Evolutionary conservation across 73 alveolate genomes (phyloP), one percentile per base, ranked within the genome.

Genomic region (Paramecium octaurelia): DNA sequence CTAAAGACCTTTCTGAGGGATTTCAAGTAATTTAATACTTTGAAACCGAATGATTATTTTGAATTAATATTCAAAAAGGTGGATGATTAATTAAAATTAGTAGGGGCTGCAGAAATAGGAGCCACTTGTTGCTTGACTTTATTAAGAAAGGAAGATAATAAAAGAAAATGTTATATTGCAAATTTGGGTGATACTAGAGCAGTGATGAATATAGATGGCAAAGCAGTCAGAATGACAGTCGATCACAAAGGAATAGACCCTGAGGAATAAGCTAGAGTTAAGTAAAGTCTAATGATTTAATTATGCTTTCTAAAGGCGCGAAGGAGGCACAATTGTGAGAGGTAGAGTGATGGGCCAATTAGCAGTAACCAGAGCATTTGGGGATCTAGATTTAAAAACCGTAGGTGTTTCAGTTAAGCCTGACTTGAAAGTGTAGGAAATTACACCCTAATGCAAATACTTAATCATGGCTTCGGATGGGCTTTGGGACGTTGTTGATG

Each of bases 161-260:
- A 94, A 64, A 92, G 92, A 92, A 96, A 94, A 57, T 58, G 97
- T 35, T 97, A 96, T 88, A 92, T 93, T 44, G 99, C 98, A 11
- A 98, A 98, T 93, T 94, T 95, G 0, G 99, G 99, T 6, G 99
- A 98, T 93, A 95, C 99, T 2, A 92, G 99, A 46, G 98, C 98
- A 31, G 95, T 95, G 43, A 86, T 98, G 70, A 90, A 95, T 71
- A 94, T 96, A n/a, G 86, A 95, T 35, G 98, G 97, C 23, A 94
- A 93, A 31, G 98, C 97, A 38, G 97, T 94, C 77, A 92, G 99
- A 86, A 85, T 98, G 93, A 86, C 98, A 11, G 88, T 93, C 27
- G 99, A 98, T 86, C 99, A 98, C 86, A 94, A 97, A 77, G 97
- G 97, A 5, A 89, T 96, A 12, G 98, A 98, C 77, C 94, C 93